Percentiles rank a stretch among this genome's conserved stretches.
phyloP scores from a whole-genome alignment of 345 rosid genomes.

The Odontarrhena argentea region DNA sequence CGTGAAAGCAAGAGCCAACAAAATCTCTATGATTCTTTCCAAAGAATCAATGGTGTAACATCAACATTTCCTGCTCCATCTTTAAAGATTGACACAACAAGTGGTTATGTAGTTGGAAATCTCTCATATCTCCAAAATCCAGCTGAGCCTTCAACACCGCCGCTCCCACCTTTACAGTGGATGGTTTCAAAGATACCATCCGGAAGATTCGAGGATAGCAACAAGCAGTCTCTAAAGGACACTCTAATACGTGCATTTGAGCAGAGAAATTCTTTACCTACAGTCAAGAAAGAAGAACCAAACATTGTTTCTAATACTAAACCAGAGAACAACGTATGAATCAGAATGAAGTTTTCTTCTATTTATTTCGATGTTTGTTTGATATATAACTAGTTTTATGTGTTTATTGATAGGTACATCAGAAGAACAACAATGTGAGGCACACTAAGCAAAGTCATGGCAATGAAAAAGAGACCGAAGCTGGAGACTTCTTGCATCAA shows the following conservation, averaged over 20 bases:
- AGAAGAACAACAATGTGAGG: slow-evolving; percentile 49
- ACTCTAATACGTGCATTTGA: slow-evolving; percentile 27
- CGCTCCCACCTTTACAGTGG: slow-evolving; percentile 78
- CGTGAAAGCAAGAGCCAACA: slow-evolving; percentile 49
- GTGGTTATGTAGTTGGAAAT: slow-evolving; percentile 36
- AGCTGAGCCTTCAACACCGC: slow-evolving; percentile 58
- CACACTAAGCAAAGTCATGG: slow-evolving; percentile 45
- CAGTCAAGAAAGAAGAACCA: slow-evolving; percentile 42
- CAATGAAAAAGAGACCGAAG: slow-evolving; percentile 48
- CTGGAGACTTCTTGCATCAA: slow-evolving; percentile 80
- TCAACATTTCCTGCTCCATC: slow-evolving; percentile 36
- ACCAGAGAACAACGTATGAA: slow-evolving; percentile 44
- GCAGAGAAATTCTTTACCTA: slow-evolving; percentile 37
- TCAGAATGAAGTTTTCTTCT: slow-evolving; percentile 8
- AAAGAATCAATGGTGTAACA: slow-evolving; percentile 43
- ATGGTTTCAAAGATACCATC: slow-evolving; percentile 46
- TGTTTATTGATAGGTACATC: slow-evolving; percentile 33
- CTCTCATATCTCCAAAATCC: slow-evolving; percentile 41
- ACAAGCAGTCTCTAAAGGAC: slow-evolving; percentile 41
- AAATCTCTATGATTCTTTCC: slow-evolving; percentile 51
- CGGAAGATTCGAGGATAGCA: slow-evolving; percentile 40
- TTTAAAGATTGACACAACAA: slow-evolving; percentile 43
- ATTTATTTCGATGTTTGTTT: background rate
- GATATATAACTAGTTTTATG: slow-evolving; percentile 1
- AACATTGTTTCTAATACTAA: slow-evolving; percentile 41